These are phyloP conservation scores for Chlamydomonas sp. DNA, from an alignment of 139 green algal genomes.

Conservation along the genomic window DNA sequence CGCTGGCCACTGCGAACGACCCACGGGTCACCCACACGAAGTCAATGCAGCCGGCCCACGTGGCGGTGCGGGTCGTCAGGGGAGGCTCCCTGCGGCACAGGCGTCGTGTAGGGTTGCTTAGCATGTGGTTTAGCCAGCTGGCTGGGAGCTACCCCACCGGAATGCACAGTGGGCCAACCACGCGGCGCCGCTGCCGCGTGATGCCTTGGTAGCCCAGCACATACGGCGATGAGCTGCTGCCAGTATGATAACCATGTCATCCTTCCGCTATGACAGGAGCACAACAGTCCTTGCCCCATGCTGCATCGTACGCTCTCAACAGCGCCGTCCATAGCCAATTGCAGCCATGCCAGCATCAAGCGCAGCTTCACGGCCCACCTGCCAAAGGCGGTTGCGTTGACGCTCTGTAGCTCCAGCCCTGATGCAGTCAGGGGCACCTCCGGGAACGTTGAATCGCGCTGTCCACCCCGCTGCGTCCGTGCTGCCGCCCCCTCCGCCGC, in stretches of 20 bases:
- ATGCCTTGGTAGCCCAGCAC: too few species aligned
- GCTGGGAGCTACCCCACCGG: neutral
- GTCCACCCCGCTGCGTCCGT: neutral
- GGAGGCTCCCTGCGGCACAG: conserved; percentile 49
- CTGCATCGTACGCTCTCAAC: neutral
- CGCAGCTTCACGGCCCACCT: neutral
- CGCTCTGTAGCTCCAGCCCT: neutral
- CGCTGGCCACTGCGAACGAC: neutral
- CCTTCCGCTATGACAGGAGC: neutral
- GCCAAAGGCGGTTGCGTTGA: conserved; percentile 5
- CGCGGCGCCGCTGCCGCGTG: neutral
- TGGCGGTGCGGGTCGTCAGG: conserved; percentile 63
- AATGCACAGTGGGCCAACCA: neutral
- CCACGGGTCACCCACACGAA: conserved; percentile 58
- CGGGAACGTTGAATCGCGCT: neutral
- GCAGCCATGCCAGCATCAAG: neutral
- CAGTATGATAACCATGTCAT: neutral
- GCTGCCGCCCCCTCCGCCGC: neutral
- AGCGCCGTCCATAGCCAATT: neutral
- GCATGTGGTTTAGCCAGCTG: neutral
- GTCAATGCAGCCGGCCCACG: conserved; percentile 67
- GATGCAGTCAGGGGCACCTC: neutral
- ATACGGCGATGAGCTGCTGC: neutral
- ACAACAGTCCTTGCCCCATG: neutral
- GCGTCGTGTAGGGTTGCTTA: neutral